Base-by-base conservation (phyloP, 2,329 filamentous ascomycete species). In the Ustilaginoidea virens region DNA sequence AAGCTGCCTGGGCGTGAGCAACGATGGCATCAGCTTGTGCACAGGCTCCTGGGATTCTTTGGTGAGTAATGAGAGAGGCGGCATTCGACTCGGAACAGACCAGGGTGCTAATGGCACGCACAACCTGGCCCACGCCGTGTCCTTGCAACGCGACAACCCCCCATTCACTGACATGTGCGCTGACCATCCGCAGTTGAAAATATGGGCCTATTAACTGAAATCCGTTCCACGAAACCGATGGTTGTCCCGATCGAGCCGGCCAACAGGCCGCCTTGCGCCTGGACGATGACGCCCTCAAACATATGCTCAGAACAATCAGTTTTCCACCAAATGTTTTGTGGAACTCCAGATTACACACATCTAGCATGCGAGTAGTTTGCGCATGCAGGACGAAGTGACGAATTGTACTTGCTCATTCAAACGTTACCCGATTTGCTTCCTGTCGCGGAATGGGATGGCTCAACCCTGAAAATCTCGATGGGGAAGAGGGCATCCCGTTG, bases 21-120 rank as follows among this genome's bases (percentile, higher is more conserved):
- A 96, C 56, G 90, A 98, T 52, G 90, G 87, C 38, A 93, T 96
- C 63, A 96, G 87, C 65, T 68, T 98, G 63, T 96, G 90, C 72
- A 98, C 90, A 49, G 90, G 90, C 56, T 98, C 90, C 43, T 98
- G 90, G 90, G 90, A 98, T 63, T 94, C 90, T 48, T 70, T 93
- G 67, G 90, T 96, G 71, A 63, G 83, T 69, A 32, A 12, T 19
- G 6, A 3, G n/a, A n/a, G n/a, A n/a, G n/a, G n/a, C n/a, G n/a
- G n/a, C n/a, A n/a, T n/a, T n/a, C n/a, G n/a, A n/a, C n/a, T n/a
- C n/a, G n/a, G n/a, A n/a, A n/a, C n/a, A n/a, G n/a, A n/a, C n/a
- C n/a, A n/a, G n/a, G n/a, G n/a, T n/a, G n/a, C n/a, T n/a, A n/a
- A n/a, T n/a, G n/a, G n/a, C n/a, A n/a, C n/a, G n/a, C n/a, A n/a